These are phyloP conservation scores for Cladosporium sp. DNA, from an alignment of 2,329 filamentous ascomycete genomes.

Conservation along the genomic window DNA sequence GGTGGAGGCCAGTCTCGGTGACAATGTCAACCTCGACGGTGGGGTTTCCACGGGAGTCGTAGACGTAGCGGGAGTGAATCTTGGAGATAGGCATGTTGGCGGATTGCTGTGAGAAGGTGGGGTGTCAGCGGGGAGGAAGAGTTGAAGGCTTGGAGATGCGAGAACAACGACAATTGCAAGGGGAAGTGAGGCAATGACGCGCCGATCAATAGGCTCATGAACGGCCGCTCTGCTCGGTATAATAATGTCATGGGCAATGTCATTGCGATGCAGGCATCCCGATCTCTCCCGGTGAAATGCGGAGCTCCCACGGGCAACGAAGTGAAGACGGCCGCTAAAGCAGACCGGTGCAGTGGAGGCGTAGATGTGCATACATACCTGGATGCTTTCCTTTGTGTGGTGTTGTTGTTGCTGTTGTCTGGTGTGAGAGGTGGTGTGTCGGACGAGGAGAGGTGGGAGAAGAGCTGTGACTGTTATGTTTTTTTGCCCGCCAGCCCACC, in stretches of 20 bases:
- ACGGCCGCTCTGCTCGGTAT: neutral
- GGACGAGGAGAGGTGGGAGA: neutral
- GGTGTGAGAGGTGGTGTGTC: neutral
- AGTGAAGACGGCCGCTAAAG: slow-evolving; percentile 8
- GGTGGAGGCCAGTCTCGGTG: slow-evolving; percentile 94
- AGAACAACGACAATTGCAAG: neutral
- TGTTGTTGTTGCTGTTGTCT: slow-evolving; percentile 2
- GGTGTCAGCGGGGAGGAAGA: neutral
- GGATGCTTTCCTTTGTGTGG: slow-evolving; percentile 6
- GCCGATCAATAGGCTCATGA: neutral
- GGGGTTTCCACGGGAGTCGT: slow-evolving; percentile 96
- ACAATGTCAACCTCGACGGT: slow-evolving; percentile 98
- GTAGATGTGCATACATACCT: neutral
- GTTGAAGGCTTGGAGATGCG: no score
- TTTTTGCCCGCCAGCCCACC: neutral
- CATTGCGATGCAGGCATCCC: neutral
- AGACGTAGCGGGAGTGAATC: slow-evolving; percentile 72
- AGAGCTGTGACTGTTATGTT: neutral
- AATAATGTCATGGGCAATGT: no score
- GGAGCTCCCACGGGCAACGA: slow-evolving; percentile 13
- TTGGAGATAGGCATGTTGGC: slow-evolving; percentile 67
- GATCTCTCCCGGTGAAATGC: slow-evolving; percentile 11
- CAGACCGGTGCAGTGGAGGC: slow-evolving; percentile 4
- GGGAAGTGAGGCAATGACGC: neutral
- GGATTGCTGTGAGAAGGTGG: slow-evolving; percentile 2